phyloP scores from a whole-genome alignment of 108 stramenopile genomes.

The Fragilariopsis cylindrus region DNA sequence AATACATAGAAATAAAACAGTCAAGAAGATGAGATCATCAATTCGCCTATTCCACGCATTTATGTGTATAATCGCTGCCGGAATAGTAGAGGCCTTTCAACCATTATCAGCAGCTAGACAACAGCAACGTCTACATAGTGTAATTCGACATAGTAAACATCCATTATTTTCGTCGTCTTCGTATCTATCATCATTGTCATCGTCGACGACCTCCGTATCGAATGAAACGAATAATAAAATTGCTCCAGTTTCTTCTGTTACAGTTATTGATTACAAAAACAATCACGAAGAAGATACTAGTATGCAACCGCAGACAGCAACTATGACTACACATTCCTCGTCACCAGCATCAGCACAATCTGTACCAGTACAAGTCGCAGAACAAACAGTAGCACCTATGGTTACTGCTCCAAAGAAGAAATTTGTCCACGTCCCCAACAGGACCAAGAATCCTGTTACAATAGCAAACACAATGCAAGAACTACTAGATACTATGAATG shows the following conservation, averaged over 20 bases:
- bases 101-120: not conserved
- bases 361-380: not conserved
- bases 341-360: not conserved
- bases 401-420: not conserved
- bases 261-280: not conserved
- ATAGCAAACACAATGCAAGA: not conserved
- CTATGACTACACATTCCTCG: not conserved
- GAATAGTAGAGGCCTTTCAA: constrained; percentile 3
- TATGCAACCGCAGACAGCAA: not conserved
- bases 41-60: too few relatives aligned
- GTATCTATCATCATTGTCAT: not conserved
- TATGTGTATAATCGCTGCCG: not conserved
- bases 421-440: not conserved
- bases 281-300: not conserved
- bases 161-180: too few relatives aligned
- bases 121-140: not conserved
- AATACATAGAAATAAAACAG: too few relatives aligned
- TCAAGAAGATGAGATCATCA: too few relatives aligned
- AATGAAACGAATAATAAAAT: not conserved
- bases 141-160: not conserved
- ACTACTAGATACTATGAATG: constrained; percentile 11
- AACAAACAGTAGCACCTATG: not conserved
- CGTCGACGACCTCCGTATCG: not conserved
- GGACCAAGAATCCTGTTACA: not conserved
- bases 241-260: not conserved